These are phyloP conservation scores for Acacia melanoxylon DNA, from an alignment of 306 rosid genomes.

Conservation along the genomic window DNA sequence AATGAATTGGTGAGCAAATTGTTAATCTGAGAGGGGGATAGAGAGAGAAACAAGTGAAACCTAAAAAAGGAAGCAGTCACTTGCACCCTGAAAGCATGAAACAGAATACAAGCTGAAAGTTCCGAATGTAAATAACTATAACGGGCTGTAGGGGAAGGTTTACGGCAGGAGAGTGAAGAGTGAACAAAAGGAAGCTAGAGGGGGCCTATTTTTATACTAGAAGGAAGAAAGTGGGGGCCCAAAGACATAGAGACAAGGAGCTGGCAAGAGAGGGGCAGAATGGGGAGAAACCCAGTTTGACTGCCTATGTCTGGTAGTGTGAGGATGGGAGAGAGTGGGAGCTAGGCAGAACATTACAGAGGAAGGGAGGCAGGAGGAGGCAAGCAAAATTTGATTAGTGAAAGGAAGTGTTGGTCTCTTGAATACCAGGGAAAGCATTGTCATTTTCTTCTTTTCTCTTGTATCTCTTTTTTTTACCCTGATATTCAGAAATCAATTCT, in stretches of 20 bases:
- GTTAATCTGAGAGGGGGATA: not conserved
- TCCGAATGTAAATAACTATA: constrained; percentile 7
- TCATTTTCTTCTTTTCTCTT: not conserved
- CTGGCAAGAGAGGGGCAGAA: not conserved
- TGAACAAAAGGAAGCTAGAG: not conserved
- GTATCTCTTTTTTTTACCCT: not conserved
- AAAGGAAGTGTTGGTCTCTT: not conserved
- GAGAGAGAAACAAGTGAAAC: constrained; percentile 1
- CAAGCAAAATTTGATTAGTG: not conserved
- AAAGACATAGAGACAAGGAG: not conserved
- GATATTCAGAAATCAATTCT: not conserved
- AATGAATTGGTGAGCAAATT: not conserved
- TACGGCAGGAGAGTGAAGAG: not conserved
- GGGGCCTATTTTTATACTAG: not conserved
- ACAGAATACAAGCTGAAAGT: constrained; percentile 16
- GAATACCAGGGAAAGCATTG: not conserved
- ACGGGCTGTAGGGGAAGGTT: not conserved
- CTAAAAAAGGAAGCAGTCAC: constrained; percentile 9
- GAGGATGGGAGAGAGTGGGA: not conserved
- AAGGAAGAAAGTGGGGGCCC: not conserved
- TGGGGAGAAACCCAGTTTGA: not conserved
- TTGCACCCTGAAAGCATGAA: not conserved
- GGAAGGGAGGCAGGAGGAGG: not conserved
- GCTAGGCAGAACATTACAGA: not conserved
- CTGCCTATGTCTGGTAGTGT: not conserved